Base-by-base conservation (phyloP, 1,284 basidiomycete genomes). In the Cutaneotrichosporon sp. region DNA sequence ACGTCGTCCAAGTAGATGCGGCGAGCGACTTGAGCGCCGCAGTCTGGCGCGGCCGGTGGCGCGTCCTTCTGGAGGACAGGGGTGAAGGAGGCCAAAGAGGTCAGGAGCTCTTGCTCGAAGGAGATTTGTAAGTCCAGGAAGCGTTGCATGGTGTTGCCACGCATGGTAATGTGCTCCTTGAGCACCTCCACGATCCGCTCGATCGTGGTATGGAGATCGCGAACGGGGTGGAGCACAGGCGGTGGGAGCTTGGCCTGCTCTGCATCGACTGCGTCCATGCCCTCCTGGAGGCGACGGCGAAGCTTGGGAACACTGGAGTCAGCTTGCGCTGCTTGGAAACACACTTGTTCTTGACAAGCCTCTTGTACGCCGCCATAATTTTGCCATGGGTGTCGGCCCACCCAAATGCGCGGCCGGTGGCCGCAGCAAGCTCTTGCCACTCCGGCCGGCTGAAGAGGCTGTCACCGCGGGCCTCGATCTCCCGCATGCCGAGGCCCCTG, bases 361-460 rank as follows among this genome's bases (percentile, higher is more conserved):
- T n/a, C 10, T 42, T 22, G 27, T 51, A 58, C 18, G 22, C 27
- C 7, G 20, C 29, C 5, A 5, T 9, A 9, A 29, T 29, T 29
- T 29, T 38, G 7, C 38, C 42, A 16, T 29, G 20, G 11, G 52
- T 50, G 3, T 63, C 42, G 3, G 22, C 18, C 27, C 63, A 65
- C 1, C 65, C 65, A 20, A 67, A 67, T 10, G 34, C 6, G 14
- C 59, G 31, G 3, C 61, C 56, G 8, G 27, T 16, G 13, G 25
- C 4, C 3, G 45, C 34, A 4, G 61, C 59, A 11, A 71, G 33
- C 10, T 31, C 38, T 2, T 9, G 14, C 71, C 71, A 72, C 1
- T 54, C 47, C 1, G 20, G 20, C 14, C 49, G 1, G 3, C 8
- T 4, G 33, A 71, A 73, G 7, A 70, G 20, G 4, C 29, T 13